Evolutionary conservation across 2,329 filamentous ascomycete genomes (phyloP), one percentile per base, ranked within the genome.

Genomic region (Fusarium kyushuense): DNA sequence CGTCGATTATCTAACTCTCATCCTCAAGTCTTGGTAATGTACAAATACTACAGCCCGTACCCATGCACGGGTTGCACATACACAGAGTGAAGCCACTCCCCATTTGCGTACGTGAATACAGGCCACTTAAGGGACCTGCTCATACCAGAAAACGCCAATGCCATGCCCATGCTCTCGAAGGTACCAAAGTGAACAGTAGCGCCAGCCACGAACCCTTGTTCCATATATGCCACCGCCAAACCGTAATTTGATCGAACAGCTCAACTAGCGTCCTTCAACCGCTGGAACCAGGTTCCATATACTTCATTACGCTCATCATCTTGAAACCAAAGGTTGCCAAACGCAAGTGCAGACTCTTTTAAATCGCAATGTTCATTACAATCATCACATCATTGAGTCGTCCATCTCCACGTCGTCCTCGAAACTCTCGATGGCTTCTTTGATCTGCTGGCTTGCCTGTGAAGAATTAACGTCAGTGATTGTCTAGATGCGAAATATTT

Each of bases 361-460:
- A 69, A 68, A 63, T 60, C 51, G 60, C 63, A 69, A 68, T 67
- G 54, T 61, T 73, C 72, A 63, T 77, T 74, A 70, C 64, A 68
- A 68, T 86, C 79, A 87, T 80, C 80, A 81, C 79, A 87, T 87
- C 84, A 89, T 88, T 63, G 86, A 88, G 76, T 89, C 87, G 65
- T 89, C 86, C 79, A 92, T 89, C 58, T 89, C 87, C 59, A 92
- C 89, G 63, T 92, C 90, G 58, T 94, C 90, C 74, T 97, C 93
- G 59, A 98, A 86, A 72, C 90, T 91, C 82, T 98, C 95, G 82
- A 99, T 97, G 19, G 93, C 94, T 77, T 97, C 94, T 80, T 98
- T 99, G 80, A 99, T 97, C 78, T 94, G 91, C 67, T 92, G 91
- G 69, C 93, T 94, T 73, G 95, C 93, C 94, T 97, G 19, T 38